phyloP scores from a whole-genome alignment of 768 basidiomycete species.

The Suillus hirtellus region DNA sequence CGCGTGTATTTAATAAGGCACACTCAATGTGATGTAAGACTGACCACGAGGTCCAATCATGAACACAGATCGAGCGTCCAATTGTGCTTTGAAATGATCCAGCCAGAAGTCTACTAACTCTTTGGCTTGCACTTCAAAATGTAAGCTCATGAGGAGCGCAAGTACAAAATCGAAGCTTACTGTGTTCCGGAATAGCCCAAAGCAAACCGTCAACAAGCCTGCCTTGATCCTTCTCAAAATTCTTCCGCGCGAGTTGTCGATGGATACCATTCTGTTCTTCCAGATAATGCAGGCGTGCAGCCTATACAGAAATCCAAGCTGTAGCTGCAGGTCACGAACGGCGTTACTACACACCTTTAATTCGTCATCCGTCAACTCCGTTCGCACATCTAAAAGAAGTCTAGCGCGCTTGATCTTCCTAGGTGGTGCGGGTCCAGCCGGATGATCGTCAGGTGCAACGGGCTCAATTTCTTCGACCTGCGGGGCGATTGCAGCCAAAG shows the following conservation, averaged over 20 bases:
- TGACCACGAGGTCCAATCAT: conserved; percentile 11
- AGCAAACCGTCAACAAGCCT: conserved; percentile 62
- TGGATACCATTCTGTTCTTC: conserved; percentile 58
- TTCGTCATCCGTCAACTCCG: conserved; percentile 82
- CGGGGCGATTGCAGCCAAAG: background rate
- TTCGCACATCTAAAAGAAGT: conserved; percentile 67
- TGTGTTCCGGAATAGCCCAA: conserved; percentile 62
- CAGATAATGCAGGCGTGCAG: conserved; percentile 66
- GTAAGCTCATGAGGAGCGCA: conserved; percentile 11
- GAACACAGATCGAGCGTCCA: conserved; percentile 55
- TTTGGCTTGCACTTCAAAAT: conserved; percentile 57
- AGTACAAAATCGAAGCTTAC: conserved; percentile 41
- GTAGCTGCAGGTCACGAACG: conserved; percentile 4
- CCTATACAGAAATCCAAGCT: conserved; percentile 33
- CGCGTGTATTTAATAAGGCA: background rate
- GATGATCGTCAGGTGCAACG: background rate
- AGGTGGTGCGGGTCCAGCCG: background rate
- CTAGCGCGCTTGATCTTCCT: conserved; percentile 53
- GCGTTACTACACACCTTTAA: conserved; percentile 51
- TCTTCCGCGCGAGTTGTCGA: conserved; percentile 52
- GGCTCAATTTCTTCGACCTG: background rate
- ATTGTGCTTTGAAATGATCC: conserved; percentile 67
- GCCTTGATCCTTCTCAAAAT: conserved; percentile 53
- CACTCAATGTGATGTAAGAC: background rate
- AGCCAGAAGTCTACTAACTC: conserved; percentile 75